A percentile compares a stretch with the other conserved stretches of the same genome.
phyloP scores from a whole-genome alignment of 1,139 yeast species.

The Nakaseomyces bracarensis region DNA sequence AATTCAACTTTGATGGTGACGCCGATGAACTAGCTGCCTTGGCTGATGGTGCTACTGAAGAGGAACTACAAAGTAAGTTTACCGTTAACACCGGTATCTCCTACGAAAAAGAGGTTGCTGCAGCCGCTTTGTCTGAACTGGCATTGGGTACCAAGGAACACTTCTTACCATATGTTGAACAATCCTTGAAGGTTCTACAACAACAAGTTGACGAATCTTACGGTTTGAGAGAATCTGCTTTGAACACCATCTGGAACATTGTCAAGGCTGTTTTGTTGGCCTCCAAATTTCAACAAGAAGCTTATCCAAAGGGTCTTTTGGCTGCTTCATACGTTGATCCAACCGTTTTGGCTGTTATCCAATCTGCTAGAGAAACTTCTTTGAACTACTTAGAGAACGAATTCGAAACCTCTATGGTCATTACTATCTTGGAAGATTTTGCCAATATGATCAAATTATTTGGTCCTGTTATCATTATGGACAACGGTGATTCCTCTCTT shows the following conservation, averaged over 20 bases:
- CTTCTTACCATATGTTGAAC: constrained; percentile 71
- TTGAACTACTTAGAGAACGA: constrained; percentile 62
- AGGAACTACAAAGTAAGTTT: constrained; percentile 60
- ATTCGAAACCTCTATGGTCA: constrained; percentile 74
- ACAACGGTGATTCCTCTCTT: constrained; percentile 47
- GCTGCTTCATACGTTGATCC: constrained; percentile 50
- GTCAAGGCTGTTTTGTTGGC: constrained; percentile 59
- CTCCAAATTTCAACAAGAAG: constrained; percentile 43
- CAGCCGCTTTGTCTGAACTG: constrained; percentile 83
- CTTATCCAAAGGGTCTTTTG: constrained; percentile 70
- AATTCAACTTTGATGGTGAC: constrained; percentile 38
- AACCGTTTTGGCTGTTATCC: constrained; percentile 51
- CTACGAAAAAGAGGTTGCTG: constrained; percentile 94
- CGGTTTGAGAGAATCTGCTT: constrained; percentile 85
- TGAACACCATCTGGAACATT: constrained; percentile 75
- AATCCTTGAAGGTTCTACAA: constrained; percentile 53
- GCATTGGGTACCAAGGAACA: constrained; percentile 78
- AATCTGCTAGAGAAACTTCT: constrained; percentile 58
- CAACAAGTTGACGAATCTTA: constrained; percentile 80
- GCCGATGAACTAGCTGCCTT: constrained; percentile 34
- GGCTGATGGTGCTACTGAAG: constrained; percentile 34
- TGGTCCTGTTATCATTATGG: constrained; percentile 67
- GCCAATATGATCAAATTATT: constrained; percentile 61
- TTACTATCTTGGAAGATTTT: constrained; percentile 66
- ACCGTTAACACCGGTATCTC: constrained; percentile 92